These are phyloP conservation scores for Fusarium armeniacum DNA, from an alignment of 2,329 filamentous ascomycete species.

Conservation along the genomic window DNA sequence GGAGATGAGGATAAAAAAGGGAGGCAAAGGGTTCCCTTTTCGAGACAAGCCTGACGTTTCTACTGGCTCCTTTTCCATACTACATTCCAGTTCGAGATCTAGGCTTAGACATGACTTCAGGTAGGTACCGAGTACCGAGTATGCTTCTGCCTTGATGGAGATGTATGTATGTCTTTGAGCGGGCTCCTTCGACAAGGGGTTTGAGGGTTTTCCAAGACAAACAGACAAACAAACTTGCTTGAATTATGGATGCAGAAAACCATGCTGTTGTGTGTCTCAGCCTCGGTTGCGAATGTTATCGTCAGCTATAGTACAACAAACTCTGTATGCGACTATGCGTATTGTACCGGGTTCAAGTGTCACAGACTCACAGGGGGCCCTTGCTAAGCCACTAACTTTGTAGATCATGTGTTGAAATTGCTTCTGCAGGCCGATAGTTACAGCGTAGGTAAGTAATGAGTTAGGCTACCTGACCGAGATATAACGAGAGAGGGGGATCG, in stretches of 20 bases:
- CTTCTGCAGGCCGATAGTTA: neutral
- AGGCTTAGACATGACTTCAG: constrained; percentile 20
- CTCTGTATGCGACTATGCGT: neutral
- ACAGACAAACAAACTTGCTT: neutral
- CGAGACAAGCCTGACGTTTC: constrained; percentile 2
- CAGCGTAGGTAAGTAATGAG: neutral
- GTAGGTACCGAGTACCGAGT: constrained; percentile 25
- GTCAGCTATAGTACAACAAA: neutral
- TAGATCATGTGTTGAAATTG: constrained; percentile 19
- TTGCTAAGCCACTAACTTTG: constrained; percentile 26
- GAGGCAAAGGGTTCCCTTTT: constrained; percentile 8
- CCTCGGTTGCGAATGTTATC: neutral
- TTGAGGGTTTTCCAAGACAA: neutral
- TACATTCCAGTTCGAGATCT: constrained; percentile 20
- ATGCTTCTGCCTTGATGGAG: constrained; percentile 12
- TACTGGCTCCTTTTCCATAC: constrained; percentile 13
- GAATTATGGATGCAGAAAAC: neutral
- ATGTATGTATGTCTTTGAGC: neutral
- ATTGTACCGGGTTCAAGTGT: constrained; percentile 3
- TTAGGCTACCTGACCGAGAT: neutral
- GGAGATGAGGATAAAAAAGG: constrained; percentile 12
- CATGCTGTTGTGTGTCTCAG: neutral
- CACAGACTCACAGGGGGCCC: constrained; percentile 4
- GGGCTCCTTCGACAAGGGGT: constrained; percentile 1
- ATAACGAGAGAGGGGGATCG: constrained; percentile 6